phyloP scores from a whole-genome alignment of 805 yeast genomes.

The Sugiyamaella chiloensis region DNA sequence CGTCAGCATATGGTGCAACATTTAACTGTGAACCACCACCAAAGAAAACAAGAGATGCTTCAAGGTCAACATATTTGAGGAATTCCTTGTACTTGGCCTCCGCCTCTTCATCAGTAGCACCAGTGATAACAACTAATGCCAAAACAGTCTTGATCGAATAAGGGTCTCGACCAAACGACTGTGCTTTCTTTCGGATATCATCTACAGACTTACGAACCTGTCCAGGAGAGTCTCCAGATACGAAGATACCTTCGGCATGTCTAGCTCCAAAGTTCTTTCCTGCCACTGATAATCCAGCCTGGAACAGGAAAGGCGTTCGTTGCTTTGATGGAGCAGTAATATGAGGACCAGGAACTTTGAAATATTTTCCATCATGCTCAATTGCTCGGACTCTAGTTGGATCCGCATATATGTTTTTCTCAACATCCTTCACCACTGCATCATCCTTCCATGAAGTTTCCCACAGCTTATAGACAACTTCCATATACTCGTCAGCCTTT shows the following conservation, averaged over 20 bases:
- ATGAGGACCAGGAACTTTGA: constrained; percentile 43
- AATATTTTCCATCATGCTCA: constrained; percentile 41
- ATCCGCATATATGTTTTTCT: constrained; percentile 23
- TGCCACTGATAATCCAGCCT: constrained; percentile 44
- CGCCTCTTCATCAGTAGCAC: constrained; percentile 43
- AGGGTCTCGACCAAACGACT: constrained; percentile 37
- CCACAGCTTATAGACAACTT: constrained; percentile 40
- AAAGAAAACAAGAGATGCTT: constrained; percentile 42
- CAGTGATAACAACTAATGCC: constrained; percentile 39
- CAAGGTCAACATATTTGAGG: constrained; percentile 37
- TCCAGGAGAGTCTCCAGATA: constrained; percentile 38
- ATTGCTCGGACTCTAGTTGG: constrained; percentile 42
- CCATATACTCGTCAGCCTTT: constrained; percentile 40
- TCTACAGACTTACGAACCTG: constrained; percentile 32
- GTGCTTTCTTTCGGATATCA: constrained; percentile 35
- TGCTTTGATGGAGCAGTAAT: constrained; percentile 45
- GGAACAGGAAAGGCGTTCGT: constrained; percentile 43
- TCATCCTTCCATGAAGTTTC: constrained; percentile 47
- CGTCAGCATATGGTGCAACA: constrained; percentile 35
- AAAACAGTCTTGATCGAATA: constrained; percentile 39
- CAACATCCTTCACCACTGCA: constrained; percentile 33
- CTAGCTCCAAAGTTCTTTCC: constrained; percentile 44
- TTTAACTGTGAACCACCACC: constrained; percentile 45
- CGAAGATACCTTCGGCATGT: constrained; percentile 43
- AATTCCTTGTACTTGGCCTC: constrained; percentile 36